These are phyloP conservation scores for Diaporthe humulicola DNA, from an alignment of 2,329 filamentous ascomycete genomes.

Conservation along the genomic window DNA sequence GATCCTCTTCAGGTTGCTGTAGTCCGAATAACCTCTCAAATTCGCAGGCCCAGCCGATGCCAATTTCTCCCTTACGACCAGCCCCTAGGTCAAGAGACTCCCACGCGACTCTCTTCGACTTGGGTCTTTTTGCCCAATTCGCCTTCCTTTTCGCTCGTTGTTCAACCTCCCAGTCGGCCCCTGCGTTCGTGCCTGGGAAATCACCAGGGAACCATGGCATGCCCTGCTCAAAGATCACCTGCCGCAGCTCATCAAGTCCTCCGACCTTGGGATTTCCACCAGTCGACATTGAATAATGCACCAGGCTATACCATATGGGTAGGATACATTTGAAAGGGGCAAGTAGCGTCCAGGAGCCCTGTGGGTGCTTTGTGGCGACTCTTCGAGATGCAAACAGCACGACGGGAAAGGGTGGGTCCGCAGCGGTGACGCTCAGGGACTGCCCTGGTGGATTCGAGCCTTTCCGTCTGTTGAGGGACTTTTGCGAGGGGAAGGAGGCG, in stretches of 20 bases:
- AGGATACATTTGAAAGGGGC: constrained; percentile 92
- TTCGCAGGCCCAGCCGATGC: constrained; percentile 85
- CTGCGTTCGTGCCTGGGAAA: constrained; percentile 82
- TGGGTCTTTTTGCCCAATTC: constrained; percentile 83
- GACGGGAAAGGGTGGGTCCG: constrained; percentile 84
- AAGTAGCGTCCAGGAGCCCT: constrained; percentile 85
- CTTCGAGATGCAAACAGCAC: constrained; percentile 74
- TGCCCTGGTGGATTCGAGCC: constrained; percentile 72
- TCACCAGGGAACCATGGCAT: constrained; percentile 90
- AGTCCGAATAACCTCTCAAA: constrained; percentile 77
- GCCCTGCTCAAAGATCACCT: constrained; percentile 84
- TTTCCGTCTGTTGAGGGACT: constrained; percentile 84
- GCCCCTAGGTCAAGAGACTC: constrained; percentile 79
- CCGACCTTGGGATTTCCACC: constrained; percentile 87
- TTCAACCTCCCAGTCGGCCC: constrained; percentile 81
- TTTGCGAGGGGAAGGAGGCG: constrained; percentile 78
- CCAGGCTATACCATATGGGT: constrained; percentile 86
- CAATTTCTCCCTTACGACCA: constrained; percentile 84
- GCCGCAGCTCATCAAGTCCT: constrained; percentile 82
- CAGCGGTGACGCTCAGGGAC: constrained; percentile 66
- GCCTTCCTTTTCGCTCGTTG: constrained; percentile 71
- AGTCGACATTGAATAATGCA: constrained; percentile 84
- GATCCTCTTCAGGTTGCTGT: constrained; percentile 33
- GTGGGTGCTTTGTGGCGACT: constrained; percentile 52
- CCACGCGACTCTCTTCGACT: constrained; percentile 84